Percentiles rank a stretch among this genome's conserved stretches.
These are phyloP conservation scores for Carnegiea gigantea DNA, from an alignment of 179 eudicot genomes.

Conservation along the genomic window DNA sequence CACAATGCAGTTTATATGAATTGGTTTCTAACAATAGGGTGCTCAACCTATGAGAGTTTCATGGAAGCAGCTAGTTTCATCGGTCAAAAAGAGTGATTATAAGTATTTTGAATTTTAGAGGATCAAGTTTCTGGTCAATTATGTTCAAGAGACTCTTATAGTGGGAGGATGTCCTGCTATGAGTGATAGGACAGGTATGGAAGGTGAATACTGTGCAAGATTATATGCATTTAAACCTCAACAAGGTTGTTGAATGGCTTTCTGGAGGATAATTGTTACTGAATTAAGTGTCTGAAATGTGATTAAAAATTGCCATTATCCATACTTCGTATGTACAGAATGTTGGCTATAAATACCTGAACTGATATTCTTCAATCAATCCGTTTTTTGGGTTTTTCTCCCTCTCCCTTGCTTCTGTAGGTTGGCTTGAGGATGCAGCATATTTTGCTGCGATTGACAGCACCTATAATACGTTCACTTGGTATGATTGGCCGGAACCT, in stretches of 20 bases:
- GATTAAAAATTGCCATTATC: background rate
- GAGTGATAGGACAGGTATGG: background rate
- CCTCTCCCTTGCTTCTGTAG: constrained; percentile 33
- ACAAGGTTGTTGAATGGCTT: background rate
- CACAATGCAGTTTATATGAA: background rate
- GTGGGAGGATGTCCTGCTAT: background rate
- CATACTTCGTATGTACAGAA: constrained; percentile 6
- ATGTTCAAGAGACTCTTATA: background rate
- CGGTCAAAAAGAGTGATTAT: no score
- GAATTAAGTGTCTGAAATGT: background rate
- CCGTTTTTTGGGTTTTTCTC: background rate
- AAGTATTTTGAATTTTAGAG: background rate
- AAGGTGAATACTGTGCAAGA: background rate
- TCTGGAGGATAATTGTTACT: background rate
- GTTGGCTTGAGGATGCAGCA: constrained; percentile 99
- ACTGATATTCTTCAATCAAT: constrained; percentile 2
- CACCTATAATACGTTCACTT: constrained; percentile 54
- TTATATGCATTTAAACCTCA: background rate
- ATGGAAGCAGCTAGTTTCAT: no score
- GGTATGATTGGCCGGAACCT: constrained; percentile 98
- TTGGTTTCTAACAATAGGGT: background rate
- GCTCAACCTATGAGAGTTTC: background rate
- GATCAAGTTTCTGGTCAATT: background rate
- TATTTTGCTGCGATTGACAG: constrained; percentile 94
- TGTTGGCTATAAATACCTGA: background rate